These are phyloP conservation scores for Fraxinus xanthoxyloides DNA, from an alignment of 305 asterid genomes.

Conservation along the genomic window DNA sequence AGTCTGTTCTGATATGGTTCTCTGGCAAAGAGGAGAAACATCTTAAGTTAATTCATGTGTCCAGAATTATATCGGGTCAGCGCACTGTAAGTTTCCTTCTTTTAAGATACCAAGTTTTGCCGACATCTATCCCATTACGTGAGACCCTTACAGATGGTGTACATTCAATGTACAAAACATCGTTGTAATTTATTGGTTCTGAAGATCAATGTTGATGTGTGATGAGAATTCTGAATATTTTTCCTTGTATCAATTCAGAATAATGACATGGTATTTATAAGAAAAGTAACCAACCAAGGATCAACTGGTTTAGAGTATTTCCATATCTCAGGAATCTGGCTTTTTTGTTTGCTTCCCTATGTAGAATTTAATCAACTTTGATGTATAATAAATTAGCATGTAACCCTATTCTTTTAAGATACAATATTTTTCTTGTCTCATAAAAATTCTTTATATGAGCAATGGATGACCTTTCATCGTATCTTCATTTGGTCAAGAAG, in stretches of 20 bases:
- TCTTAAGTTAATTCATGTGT: conserved; percentile 88
- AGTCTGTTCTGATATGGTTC: conserved; percentile 94
- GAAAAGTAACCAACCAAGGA: background rate
- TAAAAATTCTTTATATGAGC: background rate
- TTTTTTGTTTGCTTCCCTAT: background rate
- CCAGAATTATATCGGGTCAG: conserved; percentile 97
- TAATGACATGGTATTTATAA: conserved; percentile 6
- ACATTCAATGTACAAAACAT: conserved; percentile 10
- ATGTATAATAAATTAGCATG: background rate
- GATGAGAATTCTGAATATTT: background rate
- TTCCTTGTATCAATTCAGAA: background rate
- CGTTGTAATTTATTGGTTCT: conserved; percentile 6
- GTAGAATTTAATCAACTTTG: background rate
- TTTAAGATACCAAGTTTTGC: conserved; percentile 16
- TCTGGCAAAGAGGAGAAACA: conserved; percentile 99
- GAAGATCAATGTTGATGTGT: background rate
- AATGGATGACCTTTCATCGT: background rate
- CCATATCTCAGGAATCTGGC: background rate
- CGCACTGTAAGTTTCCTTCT: conserved; percentile 73
- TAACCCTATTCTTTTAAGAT: background rate
- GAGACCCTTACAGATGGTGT: conserved; percentile 12
- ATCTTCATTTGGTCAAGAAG: background rate
- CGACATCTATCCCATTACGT: conserved; percentile 18
- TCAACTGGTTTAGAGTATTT: background rate
- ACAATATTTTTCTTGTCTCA: background rate